Base-by-base conservation (phyloP, 805 yeast species). In the Cyberlindnera meyerae region DNA sequence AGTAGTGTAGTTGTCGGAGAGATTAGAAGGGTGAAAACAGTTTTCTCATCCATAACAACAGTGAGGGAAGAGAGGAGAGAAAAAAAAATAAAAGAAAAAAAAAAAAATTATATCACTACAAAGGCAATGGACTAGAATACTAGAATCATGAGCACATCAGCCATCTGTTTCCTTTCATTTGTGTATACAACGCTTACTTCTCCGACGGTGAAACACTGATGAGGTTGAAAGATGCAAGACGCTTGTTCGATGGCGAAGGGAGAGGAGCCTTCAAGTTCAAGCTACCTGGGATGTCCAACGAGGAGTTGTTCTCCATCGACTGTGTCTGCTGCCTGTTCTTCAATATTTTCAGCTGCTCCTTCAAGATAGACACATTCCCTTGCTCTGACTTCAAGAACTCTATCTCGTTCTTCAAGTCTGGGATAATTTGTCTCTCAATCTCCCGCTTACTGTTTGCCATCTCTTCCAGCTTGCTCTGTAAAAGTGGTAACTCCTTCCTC, bases 331-430 rank as follows among this genome's bases (percentile, higher is more conserved):
- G n/a, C 9, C 22, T 63, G 9, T 48, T 39, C 37, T 47, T 55
- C 41, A 63, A 41, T 0, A 43, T 37, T 30, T 57, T 63, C 16
- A 53, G 32, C 25, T 54, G 59, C 18, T 57, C 60, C 17, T 37
- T 45, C 13, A 57, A 18, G 3, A 49, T 38, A 1, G 52, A 27
- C 3, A 49, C 34, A 26, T 47, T 52, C 24, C 52, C 49, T 13
- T 41, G 45, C 32, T 52, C 54, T 21, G 50, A 51, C 16, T 51
- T 52, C 22, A 63, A 40, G 16, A 65, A 42, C 26, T 63, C 64
- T 15, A 68, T 43, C 40, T 63, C 63, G 43, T 68, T 68, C 45
- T 67, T 66, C 40, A 76, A 52, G 5, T 60, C 59, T 8, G 82
- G 81, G 11, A 76, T 60, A 0, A 64, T 61, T 4, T 58, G 59